Evolutionary conservation across 1,284 basidiomycete genomes (phyloP).

Genomic region (Cutaneotrichosporon mucoides): DNA sequence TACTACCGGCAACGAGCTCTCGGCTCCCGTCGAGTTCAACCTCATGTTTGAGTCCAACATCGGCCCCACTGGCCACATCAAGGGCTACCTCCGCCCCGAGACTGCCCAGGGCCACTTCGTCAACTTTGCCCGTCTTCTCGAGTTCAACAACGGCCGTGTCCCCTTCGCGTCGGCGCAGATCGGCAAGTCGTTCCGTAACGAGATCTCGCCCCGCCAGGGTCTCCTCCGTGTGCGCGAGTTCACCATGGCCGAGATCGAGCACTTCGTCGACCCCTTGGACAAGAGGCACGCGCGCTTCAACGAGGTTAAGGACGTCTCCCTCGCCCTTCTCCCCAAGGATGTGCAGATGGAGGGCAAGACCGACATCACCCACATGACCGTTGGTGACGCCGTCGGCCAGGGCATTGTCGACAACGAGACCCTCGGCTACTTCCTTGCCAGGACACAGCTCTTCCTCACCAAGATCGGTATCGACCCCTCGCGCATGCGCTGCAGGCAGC

Average conservation of each 20-base stretch:
- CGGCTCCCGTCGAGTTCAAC: slow-evolving; percentile 94
- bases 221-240: slow-evolving; percentile 97
- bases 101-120: slow-evolving; percentile 99
- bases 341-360: slow-evolving; percentile 75
- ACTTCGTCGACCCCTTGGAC: slow-evolving; percentile 93
- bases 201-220: slow-evolving; percentile 94
- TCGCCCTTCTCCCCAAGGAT: slow-evolving; percentile 76
- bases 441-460: slow-evolving; percentile 84
- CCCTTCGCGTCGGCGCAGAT: slow-evolving; percentile 98
- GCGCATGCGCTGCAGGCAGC: slow-evolving; percentile 88
- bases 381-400: slow-evolving; percentile 81
- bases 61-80: slow-evolving; percentile 95
- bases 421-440: slow-evolving; percentile 92
- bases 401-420: slow-evolving; percentile 95
- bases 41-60: slow-evolving; percentile 98
- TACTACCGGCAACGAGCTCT: slow-evolving; percentile 85
- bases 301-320: slow-evolving; percentile 70
- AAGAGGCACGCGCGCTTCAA: slow-evolving; percentile 82
- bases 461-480: slow-evolving; percentile 89
- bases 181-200: slow-evolving; percentile 94
- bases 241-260: slow-evolving; percentile 99
- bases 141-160: slow-evolving; percentile 95
- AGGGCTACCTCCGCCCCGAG: slow-evolving; percentile 94
- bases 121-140: slow-evolving; percentile 94
- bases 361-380: slow-evolving; percentile 62